These are phyloP conservation scores for Aspergillus sp. DNA, from an alignment of 2,329 filamentous ascomycete species.

Conservation along the genomic window DNA sequence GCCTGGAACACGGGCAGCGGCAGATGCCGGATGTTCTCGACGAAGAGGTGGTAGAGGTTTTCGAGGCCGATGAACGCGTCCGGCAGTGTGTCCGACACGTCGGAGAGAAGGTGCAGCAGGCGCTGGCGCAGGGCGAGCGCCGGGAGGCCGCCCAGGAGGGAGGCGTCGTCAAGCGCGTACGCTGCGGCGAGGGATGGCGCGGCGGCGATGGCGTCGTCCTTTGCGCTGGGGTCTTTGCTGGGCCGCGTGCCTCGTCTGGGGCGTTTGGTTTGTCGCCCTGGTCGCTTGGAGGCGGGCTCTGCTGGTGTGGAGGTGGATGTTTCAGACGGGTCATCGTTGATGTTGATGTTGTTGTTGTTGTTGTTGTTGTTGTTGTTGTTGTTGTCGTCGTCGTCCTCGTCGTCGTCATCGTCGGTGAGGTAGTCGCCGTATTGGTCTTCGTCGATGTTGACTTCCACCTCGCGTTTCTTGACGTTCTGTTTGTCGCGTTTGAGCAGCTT, in stretches of 20 bases:
- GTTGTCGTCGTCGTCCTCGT: slow-evolving; percentile 29
- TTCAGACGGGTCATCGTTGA: slow-evolving; percentile 14
- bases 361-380: slow-evolving; percentile 29
- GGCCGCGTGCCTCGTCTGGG: slow-evolving; percentile 25
- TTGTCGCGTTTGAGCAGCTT: slow-evolving; percentile 30
- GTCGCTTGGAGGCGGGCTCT: slow-evolving; percentile 11
- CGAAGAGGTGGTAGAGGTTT: slow-evolving; percentile 42
- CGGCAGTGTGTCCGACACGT: slow-evolving; percentile 34
- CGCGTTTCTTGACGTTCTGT: slow-evolving; percentile 36
- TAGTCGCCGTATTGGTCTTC: slow-evolving; percentile 47
- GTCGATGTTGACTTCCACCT: slow-evolving; percentile 44
- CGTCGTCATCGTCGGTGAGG: slow-evolving; percentile 34
- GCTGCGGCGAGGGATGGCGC: background rate
- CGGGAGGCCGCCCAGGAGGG: slow-evolving; percentile 35
- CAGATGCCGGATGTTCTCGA: slow-evolving; percentile 46
- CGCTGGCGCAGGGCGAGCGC: slow-evolving; percentile 45
- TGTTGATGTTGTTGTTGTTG: slow-evolving; percentile 22
- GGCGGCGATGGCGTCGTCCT: slow-evolving; percentile 1
- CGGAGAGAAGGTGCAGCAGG: slow-evolving; percentile 43
- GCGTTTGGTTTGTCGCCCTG: slow-evolving; percentile 31
- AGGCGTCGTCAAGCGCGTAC: slow-evolving; percentile 19
- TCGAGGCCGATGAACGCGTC: slow-evolving; percentile 35
- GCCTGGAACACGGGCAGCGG: slow-evolving; percentile 46
- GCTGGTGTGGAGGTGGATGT: slow-evolving; percentile 2
- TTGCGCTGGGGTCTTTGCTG: slow-evolving; percentile 1